phyloP scores from a whole-genome alignment of 768 basidiomycete species.

The Trametes villosa region DNA sequence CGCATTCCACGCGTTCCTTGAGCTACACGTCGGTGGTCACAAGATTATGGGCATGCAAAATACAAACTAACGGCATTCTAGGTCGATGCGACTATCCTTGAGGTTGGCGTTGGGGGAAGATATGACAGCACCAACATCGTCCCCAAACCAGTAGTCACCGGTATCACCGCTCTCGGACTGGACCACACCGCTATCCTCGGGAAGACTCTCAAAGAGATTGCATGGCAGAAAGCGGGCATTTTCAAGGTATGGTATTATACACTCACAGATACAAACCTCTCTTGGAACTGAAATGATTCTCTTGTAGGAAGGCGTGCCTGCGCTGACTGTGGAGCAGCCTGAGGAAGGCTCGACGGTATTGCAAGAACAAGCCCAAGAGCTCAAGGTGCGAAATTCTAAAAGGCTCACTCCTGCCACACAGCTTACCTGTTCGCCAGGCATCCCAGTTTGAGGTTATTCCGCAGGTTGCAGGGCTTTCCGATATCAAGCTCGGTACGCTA shows the following conservation, averaged over 20 bases:
- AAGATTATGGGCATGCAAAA: not conserved
- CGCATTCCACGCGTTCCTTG: conserved; percentile 88
- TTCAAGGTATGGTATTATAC: conserved; percentile 71
- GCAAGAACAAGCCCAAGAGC: conserved; percentile 63
- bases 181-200: conserved; percentile 91
- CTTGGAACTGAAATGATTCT: not conserved
- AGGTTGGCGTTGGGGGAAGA: conserved; percentile 94
- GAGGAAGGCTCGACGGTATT: conserved; percentile 69
- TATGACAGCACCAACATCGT: conserved; percentile 98
- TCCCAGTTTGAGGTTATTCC: conserved; percentile 72
- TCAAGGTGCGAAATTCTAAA: conserved; percentile 66
- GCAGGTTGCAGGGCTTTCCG: conserved; percentile 49
- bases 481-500: conserved; percentile 66
- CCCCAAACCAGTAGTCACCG: conserved; percentile 87
- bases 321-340: conserved; percentile 82
- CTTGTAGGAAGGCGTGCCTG: conserved; percentile 75
- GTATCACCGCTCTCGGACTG: conserved; percentile 87
- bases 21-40: conserved; percentile 52
- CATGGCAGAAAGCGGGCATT: conserved; percentile 95
- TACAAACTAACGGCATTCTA: conserved; percentile 13
- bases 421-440: conserved; percentile 44
- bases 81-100: conserved; percentile 90
- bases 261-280: no score
- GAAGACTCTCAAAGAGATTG: conserved; percentile 86
- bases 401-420: not conserved